Percentiles rank a stretch among this genome's conserved stretches.
Conservation (phyloP, 2,329 filamentous ascomycete genomes). For the Bertia moriformis region DNA sequence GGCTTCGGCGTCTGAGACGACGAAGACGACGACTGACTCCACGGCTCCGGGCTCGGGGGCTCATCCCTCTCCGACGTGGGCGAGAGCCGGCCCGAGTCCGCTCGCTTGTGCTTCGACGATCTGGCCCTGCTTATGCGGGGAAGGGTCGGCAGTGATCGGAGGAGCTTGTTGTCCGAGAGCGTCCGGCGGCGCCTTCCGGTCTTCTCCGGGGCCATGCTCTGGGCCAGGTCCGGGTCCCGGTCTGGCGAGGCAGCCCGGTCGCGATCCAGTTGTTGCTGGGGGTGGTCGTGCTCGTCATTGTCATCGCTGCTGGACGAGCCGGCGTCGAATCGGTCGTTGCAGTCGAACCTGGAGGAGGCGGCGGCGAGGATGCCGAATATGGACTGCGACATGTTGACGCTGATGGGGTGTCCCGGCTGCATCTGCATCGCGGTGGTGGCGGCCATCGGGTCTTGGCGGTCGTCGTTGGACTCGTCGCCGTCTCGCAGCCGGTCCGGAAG, state of each 20-base stretch:
- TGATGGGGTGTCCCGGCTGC: constrained; percentile 4
- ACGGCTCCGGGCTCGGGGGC: constrained; percentile 21
- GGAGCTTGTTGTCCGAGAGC: constrained; percentile 49
- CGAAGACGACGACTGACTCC: constrained; percentile 11
- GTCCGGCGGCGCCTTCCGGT: constrained; percentile 34
- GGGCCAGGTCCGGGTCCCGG: not conserved
- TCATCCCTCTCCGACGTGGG: no score
- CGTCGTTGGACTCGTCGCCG: constrained; percentile 28
- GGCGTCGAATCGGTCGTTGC: constrained; percentile 65
- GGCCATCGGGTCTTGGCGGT: constrained; percentile 29
- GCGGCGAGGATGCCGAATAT: constrained; percentile 87
- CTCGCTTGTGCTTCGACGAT: constrained; percentile 20
- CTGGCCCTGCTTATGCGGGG: constrained; percentile 29
- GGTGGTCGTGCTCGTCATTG: constrained; percentile 27
- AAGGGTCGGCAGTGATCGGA: constrained; percentile 51
- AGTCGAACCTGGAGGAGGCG: constrained; percentile 69
- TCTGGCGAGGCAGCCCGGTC: constrained; percentile 3
- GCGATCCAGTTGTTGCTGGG: no score
- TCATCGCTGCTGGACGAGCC: constrained; percentile 74
- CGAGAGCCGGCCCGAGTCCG: no score
- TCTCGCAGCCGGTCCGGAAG: constrained; percentile 37
- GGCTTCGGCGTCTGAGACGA: not conserved
- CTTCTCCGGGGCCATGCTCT: not conserved
- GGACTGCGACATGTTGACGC: constrained; percentile 73
- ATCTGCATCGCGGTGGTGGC: constrained; percentile 34